Conservation (phyloP, 139 green algal species). For the Chlorella sp. region DNA sequence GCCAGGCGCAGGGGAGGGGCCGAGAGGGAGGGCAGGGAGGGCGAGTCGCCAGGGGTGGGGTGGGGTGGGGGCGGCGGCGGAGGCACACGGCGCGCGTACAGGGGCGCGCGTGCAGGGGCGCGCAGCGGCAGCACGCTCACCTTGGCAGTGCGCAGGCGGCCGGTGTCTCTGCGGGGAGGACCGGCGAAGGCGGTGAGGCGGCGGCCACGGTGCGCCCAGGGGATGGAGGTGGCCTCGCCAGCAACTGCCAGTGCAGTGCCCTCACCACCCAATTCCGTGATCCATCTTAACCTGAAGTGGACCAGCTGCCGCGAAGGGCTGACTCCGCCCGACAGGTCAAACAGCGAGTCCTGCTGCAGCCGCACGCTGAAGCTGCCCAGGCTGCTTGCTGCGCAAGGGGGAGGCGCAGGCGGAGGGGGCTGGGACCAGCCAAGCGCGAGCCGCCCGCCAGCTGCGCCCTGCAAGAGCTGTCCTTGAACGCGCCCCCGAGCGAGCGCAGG, state of each 20-base stretch:
- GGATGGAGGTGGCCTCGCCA: neutral
- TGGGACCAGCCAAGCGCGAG: neutral
- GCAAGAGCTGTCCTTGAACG: neutral
- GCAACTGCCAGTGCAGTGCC: neutral
- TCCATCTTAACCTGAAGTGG: neutral
- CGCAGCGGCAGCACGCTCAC: too few relatives aligned
- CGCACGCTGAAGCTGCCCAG: too few relatives aligned
- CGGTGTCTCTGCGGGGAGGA: constrained; percentile 9
- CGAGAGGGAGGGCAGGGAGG: too few relatives aligned
- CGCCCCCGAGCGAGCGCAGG: too few relatives aligned
- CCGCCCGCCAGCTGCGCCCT: neutral
- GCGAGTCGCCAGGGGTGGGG: too few relatives aligned
- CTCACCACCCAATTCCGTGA: neutral
- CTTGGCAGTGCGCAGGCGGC: constrained; percentile 62
- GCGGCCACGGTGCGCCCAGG: neutral
- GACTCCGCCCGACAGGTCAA: too few relatives aligned
- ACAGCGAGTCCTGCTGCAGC: constrained; percentile 22
- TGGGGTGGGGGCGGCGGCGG: too few relatives aligned
- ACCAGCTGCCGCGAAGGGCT: neutral
- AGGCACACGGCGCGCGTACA: too few relatives aligned
- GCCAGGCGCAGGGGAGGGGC: too few relatives aligned
- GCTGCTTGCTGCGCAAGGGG: neutral
- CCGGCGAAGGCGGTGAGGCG: neutral
- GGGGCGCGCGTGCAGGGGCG: too few relatives aligned
- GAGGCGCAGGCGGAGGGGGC: neutral